Base-by-base conservation (phyloP, 2,329 filamentous ascomycete species). In the Beauveria australis region DNA sequence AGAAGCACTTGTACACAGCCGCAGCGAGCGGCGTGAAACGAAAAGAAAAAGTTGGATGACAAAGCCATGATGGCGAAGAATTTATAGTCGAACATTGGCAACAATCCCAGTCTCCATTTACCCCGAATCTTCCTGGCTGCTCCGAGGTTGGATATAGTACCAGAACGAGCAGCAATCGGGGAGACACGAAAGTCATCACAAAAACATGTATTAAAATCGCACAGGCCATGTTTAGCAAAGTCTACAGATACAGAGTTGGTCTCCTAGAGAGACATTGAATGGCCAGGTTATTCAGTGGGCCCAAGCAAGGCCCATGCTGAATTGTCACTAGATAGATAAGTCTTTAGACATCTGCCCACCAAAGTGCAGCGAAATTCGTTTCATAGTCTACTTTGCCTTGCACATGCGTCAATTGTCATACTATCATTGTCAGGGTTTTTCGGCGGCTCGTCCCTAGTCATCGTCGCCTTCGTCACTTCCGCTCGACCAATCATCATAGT, bases 401-500 rank as follows among this genome's bases (percentile, higher is more conserved):
- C 22, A 9, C 19, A 41, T 49, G 19, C 18, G 33, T 49, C 1
- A 24, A 37, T 14, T 7, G 22, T 30, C 5, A 24, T 26, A 8
- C 12, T 30, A 18, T 14, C 18, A 9, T 26, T 10, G 3, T 26
- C 3, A 8, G 16, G 24, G 16, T 6, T 28, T 41, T 30, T 33
- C 28, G 2, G 8, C 18, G 14, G 7, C 18, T 46, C 53, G 5
- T 44, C 14, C 46, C 57, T 59, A 60, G 16, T 60, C 58, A 61
- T 91, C 86, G 22, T 84, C 87, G 14, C 40, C 61, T 9, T 85
- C 81, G 66, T 90, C 89, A 61, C 84, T 88, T 26, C 86, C 91
- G 68, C 88, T 91, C 14, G 85, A 86, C 89, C 91, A 96, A 1
- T 91, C 91, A 63, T 94, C 90, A 66, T 91, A 86, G 71, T 97